Evolutionary conservation across 768 basidiomycete genomes (phyloP).

Genomic region (Leccinum barrowsii): DNA sequence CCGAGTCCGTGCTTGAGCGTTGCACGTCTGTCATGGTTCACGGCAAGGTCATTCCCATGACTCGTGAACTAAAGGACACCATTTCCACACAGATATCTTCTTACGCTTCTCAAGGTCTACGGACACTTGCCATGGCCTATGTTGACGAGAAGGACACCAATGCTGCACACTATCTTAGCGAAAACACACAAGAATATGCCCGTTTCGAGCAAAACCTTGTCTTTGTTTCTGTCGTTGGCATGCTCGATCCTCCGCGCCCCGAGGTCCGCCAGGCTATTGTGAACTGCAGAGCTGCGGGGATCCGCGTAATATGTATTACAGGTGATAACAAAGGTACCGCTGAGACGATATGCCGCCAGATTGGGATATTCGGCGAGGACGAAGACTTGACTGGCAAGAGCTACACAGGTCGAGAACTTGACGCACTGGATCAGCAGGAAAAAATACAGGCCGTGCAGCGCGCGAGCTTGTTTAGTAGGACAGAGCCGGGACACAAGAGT

Average conservation of each 20-base stretch:
- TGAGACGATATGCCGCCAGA: slow-evolving; percentile 94
- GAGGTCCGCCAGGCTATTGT: slow-evolving; percentile 85
- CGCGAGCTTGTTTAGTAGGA: slow-evolving; percentile 88
- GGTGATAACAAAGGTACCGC: slow-evolving; percentile 98
- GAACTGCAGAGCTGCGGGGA: slow-evolving; percentile 89
- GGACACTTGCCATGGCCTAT: slow-evolving; percentile 91
- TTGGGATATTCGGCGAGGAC: slow-evolving; percentile 84
- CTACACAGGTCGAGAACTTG: slow-evolving; percentile 91
- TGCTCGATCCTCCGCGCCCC: slow-evolving; percentile 96
- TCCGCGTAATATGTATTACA: slow-evolving; percentile 95
- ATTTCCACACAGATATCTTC: slow-evolving; percentile 64
- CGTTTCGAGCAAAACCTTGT: slow-evolving; percentile 90
- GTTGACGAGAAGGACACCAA: slow-evolving; percentile 74
- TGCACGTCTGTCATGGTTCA: slow-evolving; percentile 73
- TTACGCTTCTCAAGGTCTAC: slow-evolving; percentile 80
- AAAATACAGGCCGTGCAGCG: slow-evolving; percentile 84
- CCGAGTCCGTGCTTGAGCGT: slow-evolving; percentile 90
- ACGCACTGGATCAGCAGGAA: slow-evolving; percentile 73
- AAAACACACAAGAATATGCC: slow-evolving; percentile 76
- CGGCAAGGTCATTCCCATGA: slow-evolving; percentile 62
- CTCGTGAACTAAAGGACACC: slow-evolving; percentile 50
- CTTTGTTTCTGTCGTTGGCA: slow-evolving; percentile 94
- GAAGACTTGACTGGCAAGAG: slow-evolving; percentile 95
- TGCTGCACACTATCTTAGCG: slow-evolving; percentile 74
- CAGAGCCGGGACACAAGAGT: slow-evolving; percentile 93